phyloP scores from a whole-genome alignment of 352 stramenopile genomes.

The Globisporangium perplexum region DNA sequence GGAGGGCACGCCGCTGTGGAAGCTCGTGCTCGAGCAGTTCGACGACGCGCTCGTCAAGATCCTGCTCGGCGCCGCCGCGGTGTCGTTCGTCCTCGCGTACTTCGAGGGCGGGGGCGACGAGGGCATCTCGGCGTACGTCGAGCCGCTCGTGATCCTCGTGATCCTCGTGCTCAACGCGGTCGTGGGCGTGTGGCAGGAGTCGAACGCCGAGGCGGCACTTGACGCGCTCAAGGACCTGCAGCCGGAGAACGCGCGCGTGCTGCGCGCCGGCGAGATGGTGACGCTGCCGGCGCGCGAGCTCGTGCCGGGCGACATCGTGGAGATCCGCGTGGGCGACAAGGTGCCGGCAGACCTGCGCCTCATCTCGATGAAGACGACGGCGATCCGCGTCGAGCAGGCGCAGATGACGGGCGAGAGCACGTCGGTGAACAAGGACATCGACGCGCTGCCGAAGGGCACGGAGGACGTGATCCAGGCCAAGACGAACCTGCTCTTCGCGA shows the following conservation, averaged over 20 bases:
- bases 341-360: slow-evolving; percentile 96
- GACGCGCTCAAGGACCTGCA: slow-evolving; percentile 96
- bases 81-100: slow-evolving; percentile 93
- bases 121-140: slow-evolving; percentile 91
- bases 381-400: slow-evolving; percentile 93
- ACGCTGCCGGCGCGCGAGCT: slow-evolving; percentile 88
- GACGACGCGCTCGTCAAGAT: slow-evolving; percentile 98
- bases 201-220: slow-evolving; percentile 91
- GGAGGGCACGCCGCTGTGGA: slow-evolving; percentile 85
- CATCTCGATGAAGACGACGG: slow-evolving; percentile 92
- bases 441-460: slow-evolving; percentile 52
- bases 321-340: slow-evolving; percentile 96
- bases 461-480: slow-evolving; percentile 90
- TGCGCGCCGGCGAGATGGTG: slow-evolving; percentile 81
- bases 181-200: slow-evolving; percentile 96
- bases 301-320: slow-evolving; percentile 96
- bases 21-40: slow-evolving; percentile 98
- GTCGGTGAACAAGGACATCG: slow-evolving; percentile 90
- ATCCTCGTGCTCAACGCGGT: slow-evolving; percentile 97
- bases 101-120: slow-evolving; percentile 87
- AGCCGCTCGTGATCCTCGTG: slow-evolving; percentile 96
- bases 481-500: slow-evolving; percentile 96
- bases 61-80: slow-evolving; percentile 92
- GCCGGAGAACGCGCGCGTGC: slow-evolving; percentile 85
- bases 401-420: slow-evolving; percentile 96